These are phyloP conservation scores for Chalaropsis thielavioides DNA, from an alignment of 2,329 filamentous ascomycete species.

Conservation along the genomic window DNA sequence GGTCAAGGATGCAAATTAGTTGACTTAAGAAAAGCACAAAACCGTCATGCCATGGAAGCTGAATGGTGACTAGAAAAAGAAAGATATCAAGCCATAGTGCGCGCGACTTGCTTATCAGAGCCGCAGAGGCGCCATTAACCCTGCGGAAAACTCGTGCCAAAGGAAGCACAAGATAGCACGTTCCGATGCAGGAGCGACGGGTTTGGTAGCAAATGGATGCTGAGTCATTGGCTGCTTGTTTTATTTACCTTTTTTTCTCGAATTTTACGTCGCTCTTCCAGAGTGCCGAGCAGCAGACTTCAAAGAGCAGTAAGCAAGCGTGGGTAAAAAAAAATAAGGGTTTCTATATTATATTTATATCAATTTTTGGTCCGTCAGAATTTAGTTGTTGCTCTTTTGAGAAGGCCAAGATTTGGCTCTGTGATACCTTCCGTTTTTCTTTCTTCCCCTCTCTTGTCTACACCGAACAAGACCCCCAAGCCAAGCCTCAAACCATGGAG, in stretches of 20 bases:
- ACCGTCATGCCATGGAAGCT: not conserved
- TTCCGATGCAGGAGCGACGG: slow-evolving; percentile 16
- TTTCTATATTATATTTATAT: slow-evolving; percentile 5
- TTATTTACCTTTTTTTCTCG: not conserved
- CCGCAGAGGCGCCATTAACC: not conserved
- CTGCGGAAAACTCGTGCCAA: not conserved
- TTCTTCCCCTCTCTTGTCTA: not conserved
- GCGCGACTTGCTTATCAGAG: not conserved
- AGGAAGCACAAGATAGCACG: not conserved
- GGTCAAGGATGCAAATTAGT: not conserved
- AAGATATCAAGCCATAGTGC: not conserved
- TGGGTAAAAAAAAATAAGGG: not conserved
- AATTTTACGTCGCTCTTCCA: slow-evolving; percentile 6
- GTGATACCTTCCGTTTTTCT: slow-evolving; percentile 11
- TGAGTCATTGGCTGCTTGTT: slow-evolving; percentile 15
- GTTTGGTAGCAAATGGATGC: slow-evolving; percentile 6
- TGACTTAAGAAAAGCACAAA: not conserved
- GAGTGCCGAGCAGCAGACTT: not conserved
- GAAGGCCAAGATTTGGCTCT: slow-evolving; percentile 1
- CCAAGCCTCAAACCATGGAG: slow-evolving; percentile 37
- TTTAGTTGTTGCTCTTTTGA: not conserved
- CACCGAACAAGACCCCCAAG: not conserved
- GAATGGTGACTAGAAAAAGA: too few species aligned
- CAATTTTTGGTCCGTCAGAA: not conserved
- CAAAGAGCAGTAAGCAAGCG: slow-evolving; percentile 7